Percentiles rank a stretch among this genome's conserved stretches.
Conservation (phyloP, 352 stramenopile species). For the Phytophthora boehmeriae region DNA sequence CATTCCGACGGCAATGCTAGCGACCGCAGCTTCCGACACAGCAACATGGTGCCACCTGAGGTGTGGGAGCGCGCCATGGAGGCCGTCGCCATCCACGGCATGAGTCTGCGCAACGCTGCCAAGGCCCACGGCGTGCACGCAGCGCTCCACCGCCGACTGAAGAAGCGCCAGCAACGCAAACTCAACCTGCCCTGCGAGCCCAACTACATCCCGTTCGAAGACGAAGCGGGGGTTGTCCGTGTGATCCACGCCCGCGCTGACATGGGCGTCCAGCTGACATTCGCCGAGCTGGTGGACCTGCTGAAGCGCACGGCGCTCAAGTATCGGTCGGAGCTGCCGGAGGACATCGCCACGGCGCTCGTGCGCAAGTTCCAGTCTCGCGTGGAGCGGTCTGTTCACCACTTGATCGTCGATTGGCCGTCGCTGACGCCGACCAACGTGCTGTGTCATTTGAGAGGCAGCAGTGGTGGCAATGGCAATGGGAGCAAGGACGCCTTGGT, state of each 20-base stretch:
- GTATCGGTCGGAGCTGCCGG: slow-evolving; percentile 45
- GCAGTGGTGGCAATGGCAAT: slow-evolving; percentile 4
- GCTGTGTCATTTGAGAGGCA: slow-evolving; percentile 42
- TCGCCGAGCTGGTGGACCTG: slow-evolving; percentile 71
- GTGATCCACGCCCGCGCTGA: slow-evolving; percentile 73
- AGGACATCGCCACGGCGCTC: slow-evolving; percentile 44
- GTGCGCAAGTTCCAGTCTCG: slow-evolving; percentile 61
- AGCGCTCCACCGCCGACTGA: slow-evolving; percentile 67
- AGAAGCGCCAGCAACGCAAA: slow-evolving; percentile 64
- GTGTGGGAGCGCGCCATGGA: slow-evolving; percentile 74
- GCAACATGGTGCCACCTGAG: slow-evolving; percentile 59
- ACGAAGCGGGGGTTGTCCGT: slow-evolving; percentile 73
- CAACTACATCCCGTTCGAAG: slow-evolving; percentile 71
- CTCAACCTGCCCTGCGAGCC: slow-evolving; percentile 44
- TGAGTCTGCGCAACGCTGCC: slow-evolving; percentile 70
- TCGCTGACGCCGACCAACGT: slow-evolving; percentile 31
- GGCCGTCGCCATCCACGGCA: slow-evolving; percentile 66
- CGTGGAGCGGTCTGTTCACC: slow-evolving; percentile 65
- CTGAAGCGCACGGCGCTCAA: slow-evolving; percentile 66
- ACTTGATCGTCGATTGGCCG: slow-evolving; percentile 71
- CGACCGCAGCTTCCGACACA: slow-evolving; percentile 50
- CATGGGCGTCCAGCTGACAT: slow-evolving; percentile 73
- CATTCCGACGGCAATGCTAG: slow-evolving; percentile 34
- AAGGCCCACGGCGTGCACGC: slow-evolving; percentile 65
- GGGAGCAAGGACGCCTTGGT: slow-evolving; percentile 20